These are phyloP conservation scores for Penicillium concentricum DNA, from an alignment of 2,329 filamentous ascomycete species.

Conservation along the genomic window DNA sequence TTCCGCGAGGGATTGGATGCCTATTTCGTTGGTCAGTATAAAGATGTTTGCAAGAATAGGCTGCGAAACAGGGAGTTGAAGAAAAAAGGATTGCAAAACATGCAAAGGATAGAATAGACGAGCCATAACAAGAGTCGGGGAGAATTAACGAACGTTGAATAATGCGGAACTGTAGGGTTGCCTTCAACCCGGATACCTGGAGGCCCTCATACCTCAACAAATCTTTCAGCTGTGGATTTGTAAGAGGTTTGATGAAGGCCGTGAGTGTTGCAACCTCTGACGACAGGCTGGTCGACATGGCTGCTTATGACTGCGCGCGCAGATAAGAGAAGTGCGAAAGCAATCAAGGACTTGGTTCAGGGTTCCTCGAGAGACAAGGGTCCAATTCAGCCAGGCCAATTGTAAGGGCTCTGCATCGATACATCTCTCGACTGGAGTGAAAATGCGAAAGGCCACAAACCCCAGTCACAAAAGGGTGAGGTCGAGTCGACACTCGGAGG, in stretches of 20 bases:
- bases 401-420: constrained; percentile 21
- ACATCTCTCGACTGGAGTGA: constrained; percentile 28
- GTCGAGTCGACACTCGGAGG: constrained; percentile 1
- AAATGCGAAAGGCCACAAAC: not conserved
- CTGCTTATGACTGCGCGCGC: constrained; percentile 8
- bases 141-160: constrained; percentile 64
- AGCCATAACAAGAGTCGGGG: not conserved
- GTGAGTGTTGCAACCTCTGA: constrained; percentile 44
- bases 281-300: constrained; percentile 41
- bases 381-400: constrained; percentile 24
- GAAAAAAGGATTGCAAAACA: not conserved
- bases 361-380: constrained; percentile 10
- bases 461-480: constrained; percentile 1
- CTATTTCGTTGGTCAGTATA: constrained; percentile 18
- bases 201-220: constrained; percentile 75
- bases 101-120: constrained; percentile 1
- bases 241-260: constrained; percentile 53
- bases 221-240: constrained; percentile 68
- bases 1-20: constrained; percentile 3
- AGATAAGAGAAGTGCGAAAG: constrained; percentile 8
- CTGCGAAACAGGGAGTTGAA: not conserved
- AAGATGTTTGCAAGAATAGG: not conserved
- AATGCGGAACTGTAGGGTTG: constrained; percentile 74
- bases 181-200: constrained; percentile 80
- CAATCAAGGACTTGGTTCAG: constrained; percentile 16